A percentile compares a stretch with the other conserved stretches of the same genome.
Conservation (phyloP, 805 yeast species). For the Schwanniomyces pseudopolymorphus region DNA sequence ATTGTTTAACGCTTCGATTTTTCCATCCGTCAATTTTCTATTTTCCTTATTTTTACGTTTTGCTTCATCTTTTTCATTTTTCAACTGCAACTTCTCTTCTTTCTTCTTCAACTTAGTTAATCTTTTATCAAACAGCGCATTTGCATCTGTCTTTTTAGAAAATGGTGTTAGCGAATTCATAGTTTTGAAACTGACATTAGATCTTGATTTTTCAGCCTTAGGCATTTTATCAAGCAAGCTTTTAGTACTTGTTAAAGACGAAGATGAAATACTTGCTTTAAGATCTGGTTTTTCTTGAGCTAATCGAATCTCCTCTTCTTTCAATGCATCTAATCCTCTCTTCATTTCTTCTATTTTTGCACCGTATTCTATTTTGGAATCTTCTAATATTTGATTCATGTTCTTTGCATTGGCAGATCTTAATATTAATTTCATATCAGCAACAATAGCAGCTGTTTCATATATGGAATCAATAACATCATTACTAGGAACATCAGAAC, state of each 20-base stretch:
- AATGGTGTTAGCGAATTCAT: constrained; percentile 30
- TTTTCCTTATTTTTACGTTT: not conserved
- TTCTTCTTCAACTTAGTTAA: constrained; percentile 31
- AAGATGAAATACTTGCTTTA: constrained; percentile 8
- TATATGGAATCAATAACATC: constrained; percentile 56
- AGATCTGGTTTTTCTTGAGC: not conserved
- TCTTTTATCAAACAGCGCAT: constrained; percentile 30
- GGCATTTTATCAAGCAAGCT: constrained; percentile 4
- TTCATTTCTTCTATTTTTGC: constrained; percentile 22
- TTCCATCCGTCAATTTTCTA: constrained; percentile 7
- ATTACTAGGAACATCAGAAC: constrained; percentile 56
- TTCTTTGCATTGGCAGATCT: constrained; percentile 55
- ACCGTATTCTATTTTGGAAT: constrained; percentile 27
- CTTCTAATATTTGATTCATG: constrained; percentile 41
- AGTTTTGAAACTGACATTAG: constrained; percentile 22
- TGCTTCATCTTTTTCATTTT: constrained; percentile 10
- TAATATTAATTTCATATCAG: constrained; percentile 63
- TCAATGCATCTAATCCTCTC: constrained; percentile 13
- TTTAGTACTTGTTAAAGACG: constrained; percentile 12
- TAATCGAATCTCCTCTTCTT: constrained; percentile 3
- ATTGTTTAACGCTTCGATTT: constrained; percentile 8
- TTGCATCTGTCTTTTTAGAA: constrained; percentile 18
- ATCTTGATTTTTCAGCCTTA: constrained; percentile 10
- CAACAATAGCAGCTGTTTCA: constrained; percentile 59
- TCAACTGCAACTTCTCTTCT: constrained; percentile 24